Percentiles rank a stretch among this genome's conserved stretches.
Evolutionary conservation across 2,329 filamentous ascomycete genomes (phyloP).

Genomic region (Coleophoma cylindrospora): DNA sequence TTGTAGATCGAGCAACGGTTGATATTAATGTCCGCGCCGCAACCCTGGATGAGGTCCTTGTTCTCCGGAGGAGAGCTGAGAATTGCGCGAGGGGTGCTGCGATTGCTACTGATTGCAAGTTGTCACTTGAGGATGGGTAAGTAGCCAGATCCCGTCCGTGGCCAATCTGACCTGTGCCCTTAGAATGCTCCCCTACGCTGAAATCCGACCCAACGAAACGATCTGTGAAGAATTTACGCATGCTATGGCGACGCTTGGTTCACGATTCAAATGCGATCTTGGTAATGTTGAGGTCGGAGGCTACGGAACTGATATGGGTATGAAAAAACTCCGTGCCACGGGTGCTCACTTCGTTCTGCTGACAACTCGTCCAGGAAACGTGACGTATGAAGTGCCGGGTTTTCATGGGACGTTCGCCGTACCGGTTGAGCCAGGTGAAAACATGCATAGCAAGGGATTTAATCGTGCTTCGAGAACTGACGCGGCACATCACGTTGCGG

Average conservation of each 20-base stretch:
- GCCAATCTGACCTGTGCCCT: not conserved
- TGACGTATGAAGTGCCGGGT: not conserved
- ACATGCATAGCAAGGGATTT: slow-evolving; percentile 1
- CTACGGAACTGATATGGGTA: slow-evolving; percentile 3
- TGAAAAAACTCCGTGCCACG: not conserved
- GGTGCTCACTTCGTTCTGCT: too few species aligned
- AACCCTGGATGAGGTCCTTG: not conserved
- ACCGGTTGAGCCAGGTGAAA: not conserved
- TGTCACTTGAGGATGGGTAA: slow-evolving; percentile 1
- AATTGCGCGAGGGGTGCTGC: slow-evolving; percentile 7
- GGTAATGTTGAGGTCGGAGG: not conserved
- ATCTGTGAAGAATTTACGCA: slow-evolving; percentile 1
- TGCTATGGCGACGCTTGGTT: slow-evolving; percentile 2
- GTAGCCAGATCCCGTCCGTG: not conserved
- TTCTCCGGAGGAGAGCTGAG: slow-evolving; percentile 1
- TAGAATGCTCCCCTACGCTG: slow-evolving; percentile 1
- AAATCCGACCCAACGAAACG: not conserved
- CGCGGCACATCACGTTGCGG: not conserved
- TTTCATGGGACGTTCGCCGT: slow-evolving; percentile 2
- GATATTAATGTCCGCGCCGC: not conserved
- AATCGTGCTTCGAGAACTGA: slow-evolving; percentile 1
- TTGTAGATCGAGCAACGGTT: not conserved
- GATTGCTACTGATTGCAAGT: slow-evolving; percentile 3
- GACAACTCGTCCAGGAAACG: slow-evolving; percentile 1
- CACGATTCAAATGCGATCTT: not conserved